Base-by-base conservation (phyloP, 2,329 filamentous ascomycete species). In the Colletotrichum horii region DNA sequence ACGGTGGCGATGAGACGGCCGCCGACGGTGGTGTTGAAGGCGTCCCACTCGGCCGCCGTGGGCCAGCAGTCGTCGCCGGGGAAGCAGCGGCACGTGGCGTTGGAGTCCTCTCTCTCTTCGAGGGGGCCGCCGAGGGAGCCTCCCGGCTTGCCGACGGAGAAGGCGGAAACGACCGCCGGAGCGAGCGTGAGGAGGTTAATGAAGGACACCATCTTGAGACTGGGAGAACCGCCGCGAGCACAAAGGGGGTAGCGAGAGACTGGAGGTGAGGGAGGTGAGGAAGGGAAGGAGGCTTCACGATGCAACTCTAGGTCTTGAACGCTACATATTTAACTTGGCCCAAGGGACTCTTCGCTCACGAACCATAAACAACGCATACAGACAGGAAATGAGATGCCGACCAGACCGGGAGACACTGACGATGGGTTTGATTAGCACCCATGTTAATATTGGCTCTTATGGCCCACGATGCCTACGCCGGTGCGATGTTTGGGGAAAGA, bases 11-110 rank as follows among this genome's bases (percentile, higher is more conserved):
- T 83, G 28, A 92, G 82, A 12, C 82, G 83, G 0, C 91, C 91
- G 5, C 83, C 82, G 1, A 92, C 81, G 3, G 89, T 88, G 32
- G 80, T 60, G 79, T 92, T 92, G 76, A 92, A 85, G 4, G 78
- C 68, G 9, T 80, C 77, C 90, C 90, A 92, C n/a, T 81, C 79
- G 8, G 77, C 66, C 4, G 74, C 30, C 0, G 83, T 83, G 1
- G 91, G 91, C 91, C 91, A 92, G 79, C 87, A 89, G 1, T 78
- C 36, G 66, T 91, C 89, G 19, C 85, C 86, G 2, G 90, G 89
- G 38, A 88, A 85, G 80, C 86, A 90, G 22, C 85, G 84, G 80
- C 89, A 90, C 15, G 32, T 8, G n/a, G 62, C 30, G 64, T 48
- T 52, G 6, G 43, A 22, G 43, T 52, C 43, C n/a, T 52, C 64